Base-by-base conservation (phyloP, 1,139 yeast genomes). In the Oligophagozyma castellii region DNA sequence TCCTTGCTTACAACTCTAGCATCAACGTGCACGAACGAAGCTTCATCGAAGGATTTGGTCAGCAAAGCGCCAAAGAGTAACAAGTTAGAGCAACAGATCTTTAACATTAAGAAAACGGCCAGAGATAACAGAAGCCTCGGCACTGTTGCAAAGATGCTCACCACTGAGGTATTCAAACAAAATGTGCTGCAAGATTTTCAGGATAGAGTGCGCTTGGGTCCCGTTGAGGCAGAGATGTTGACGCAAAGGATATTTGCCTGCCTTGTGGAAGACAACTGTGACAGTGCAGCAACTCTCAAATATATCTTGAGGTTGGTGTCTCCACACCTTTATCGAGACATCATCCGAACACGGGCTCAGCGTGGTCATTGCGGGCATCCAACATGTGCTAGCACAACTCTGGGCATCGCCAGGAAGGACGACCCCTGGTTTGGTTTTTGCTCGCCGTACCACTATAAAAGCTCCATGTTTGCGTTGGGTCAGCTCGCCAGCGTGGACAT, bases 1-100 rank as follows among this genome's bases (percentile, higher is more conserved):
- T 80, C 45, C 65, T 79, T 27, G 71, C 74, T 36, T 84, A 70
- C 50, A 70, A 86, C 5, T 73, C 80, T n/a, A 75, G 73, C 30
- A 73, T 81, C 26, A 84, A 84, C 23, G 70, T 80, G 16, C 79
- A 80, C 36, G 96, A 86, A 46, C 62, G 94, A 35, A 64, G 61
- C 31, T 89, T 86, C 49, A 83, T 89, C 14, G 94, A 84, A 39
- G 73, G 73, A 12, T 84, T 81, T 48, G 61, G 67, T 33, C 79
- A 83, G 0, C 73, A 72, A 30, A 65, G 79, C 8, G 61, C 61
- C 23, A n/a, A n/a, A n/a, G n/a, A n/a, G n/a, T n/a, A n/a, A n/a
- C n/a, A n/a, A n/a, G n/a, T n/a, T n/a, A n/a, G n/a, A n/a, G n/a
- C n/a, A n/a, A n/a, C n/a, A n/a, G n/a, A 58, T 79, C 12, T 39